Base-by-base conservation (phyloP, 192 early-diverging fungal species). In the Podila epigama region DNA sequence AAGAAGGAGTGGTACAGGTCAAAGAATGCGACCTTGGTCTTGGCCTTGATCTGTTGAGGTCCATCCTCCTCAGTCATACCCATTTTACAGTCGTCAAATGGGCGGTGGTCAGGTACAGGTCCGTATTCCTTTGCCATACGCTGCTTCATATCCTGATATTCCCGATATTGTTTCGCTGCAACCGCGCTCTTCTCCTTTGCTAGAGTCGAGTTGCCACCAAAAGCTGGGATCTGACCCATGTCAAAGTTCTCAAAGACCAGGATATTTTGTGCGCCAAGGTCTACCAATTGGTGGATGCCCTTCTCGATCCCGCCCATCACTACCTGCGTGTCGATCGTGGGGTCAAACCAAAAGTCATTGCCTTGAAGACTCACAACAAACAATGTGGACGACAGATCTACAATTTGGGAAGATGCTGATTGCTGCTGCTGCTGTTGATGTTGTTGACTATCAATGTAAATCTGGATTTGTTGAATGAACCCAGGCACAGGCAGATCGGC, bases 401-500 rank as follows among this genome's bases (percentile, higher is more conserved):
- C 16, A 2, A n/a, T n/a, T n/a, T n/a, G n/a, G n/a, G n/a, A n/a
- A n/a, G n/a, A n/a, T n/a, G n/a, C n/a, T n/a, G n/a, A n/a, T n/a
- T n/a, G n/a, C n/a, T n/a, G n/a, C n/a, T n/a, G n/a, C n/a, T n/a
- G n/a, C 13, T 9, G 34, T 25, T 22, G 28, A 16, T 22, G 48
- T 37, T 13, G 20, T 37, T 33, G 18, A 18, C 16, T 20, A 20
- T 57, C 18, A n/a, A 15, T 28, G 31, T 15, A 9, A 40, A 34
- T 29, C 51, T 44, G n/a, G 37, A 77, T 58, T 39, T 77, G 73
- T 27, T 77, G 73, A 27, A 68, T 55, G 33, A 77, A 77, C 7
- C 77, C 69, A 39, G 77, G 77, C 11, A 79, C 77, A 34, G 69
- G 77, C 16, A 71, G 27, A 36, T 79, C 54, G 1, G 37, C 44